Conservation (phyloP, 306 rosid genomes). For the Coriaria nepalensis region DNA sequence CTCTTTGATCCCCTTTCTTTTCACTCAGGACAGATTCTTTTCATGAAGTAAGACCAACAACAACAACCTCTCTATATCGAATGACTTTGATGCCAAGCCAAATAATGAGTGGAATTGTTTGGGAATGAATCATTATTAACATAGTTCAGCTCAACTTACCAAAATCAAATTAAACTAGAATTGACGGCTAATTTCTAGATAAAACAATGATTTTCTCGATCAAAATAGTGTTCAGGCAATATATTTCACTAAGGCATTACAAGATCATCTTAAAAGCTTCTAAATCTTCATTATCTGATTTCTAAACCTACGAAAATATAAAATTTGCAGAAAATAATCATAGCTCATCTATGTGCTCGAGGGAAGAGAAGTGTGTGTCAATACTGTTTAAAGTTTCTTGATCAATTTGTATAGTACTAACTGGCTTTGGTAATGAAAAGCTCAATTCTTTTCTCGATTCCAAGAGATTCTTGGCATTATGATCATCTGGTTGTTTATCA, state of each 20-base stretch:
- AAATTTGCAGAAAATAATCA: slow-evolving; percentile 20
- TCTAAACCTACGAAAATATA: slow-evolving; percentile 1
- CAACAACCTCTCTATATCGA: slow-evolving; percentile 28
- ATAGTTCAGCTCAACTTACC: no score
- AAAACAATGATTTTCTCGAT: no score
- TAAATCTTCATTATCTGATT: neutral
- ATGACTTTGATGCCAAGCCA: slow-evolving; percentile 50
- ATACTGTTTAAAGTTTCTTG: slow-evolving; percentile 47
- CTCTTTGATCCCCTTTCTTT: slow-evolving; percentile 18
- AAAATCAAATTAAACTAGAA: no score
- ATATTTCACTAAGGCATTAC: slow-evolving; percentile 8
- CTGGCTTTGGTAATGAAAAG: slow-evolving; percentile 31
- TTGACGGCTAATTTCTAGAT: no score
- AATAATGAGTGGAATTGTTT: slow-evolving; percentile 27
- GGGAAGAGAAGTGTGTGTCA: slow-evolving; percentile 51
- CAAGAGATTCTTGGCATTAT: slow-evolving; percentile 21
- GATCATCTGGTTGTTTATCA: slow-evolving; percentile 18
- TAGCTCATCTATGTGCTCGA: slow-evolving; percentile 45
- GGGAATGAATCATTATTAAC: no score
- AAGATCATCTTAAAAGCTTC: slow-evolving; percentile 6
- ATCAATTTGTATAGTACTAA: slow-evolving; percentile 33
- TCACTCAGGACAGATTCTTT: slow-evolving; percentile 19
- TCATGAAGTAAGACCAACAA: slow-evolving; percentile 20
- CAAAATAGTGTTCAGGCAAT: neutral
- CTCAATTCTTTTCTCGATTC: slow-evolving; percentile 26